Evolutionary conservation across 805 yeast genomes (phyloP), one percentile per base, ranked within the genome.

Genomic region (Kuraishia borneana): DNA sequence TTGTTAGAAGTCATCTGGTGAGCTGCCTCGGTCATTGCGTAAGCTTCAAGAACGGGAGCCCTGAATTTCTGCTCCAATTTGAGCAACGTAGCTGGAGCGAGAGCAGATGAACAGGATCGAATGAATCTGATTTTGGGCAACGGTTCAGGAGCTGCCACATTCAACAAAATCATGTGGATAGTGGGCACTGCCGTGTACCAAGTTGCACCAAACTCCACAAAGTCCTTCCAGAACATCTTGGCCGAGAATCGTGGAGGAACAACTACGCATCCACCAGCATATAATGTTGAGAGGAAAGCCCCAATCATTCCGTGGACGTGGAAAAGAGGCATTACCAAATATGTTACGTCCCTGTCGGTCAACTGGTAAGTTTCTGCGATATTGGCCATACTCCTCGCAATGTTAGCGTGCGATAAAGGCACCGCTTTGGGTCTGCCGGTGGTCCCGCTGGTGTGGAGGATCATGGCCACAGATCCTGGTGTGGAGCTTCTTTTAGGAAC

Each of bases 131-230:
- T 65, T 19, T 63, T 48, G 20, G 81, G 83, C 34, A 67, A 42
- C 30, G 60, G 64, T 4, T 41, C 30, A 31, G 85, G 85, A 35
- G 61, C 48, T 30, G 63, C 59, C 23, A 65, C 56, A 46, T 70
- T 71, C 38, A 79, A 54, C 48, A 79, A 53, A 42, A 79, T 79
- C 55, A 73, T 68, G 54, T 80, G 84, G 40, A 79, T 79, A 0
- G 88, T 79, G 31, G 88, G 87, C 4, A 79, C 88, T 7, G 83
- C 82, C 35, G 83, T 73, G 52, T 76, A 79, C 88, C 88, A 79
- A 37, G 59, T 75, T 34, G 81, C 79, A 5, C 54, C 44, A 48
- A 64, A 60, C 6, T 44, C 42, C 35, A 56, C 53, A 44, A 73
- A 78, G 36, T 79, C 75, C 7, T 51, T 38, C 82, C 84, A 79